Evolutionary conservation across 306 rosid genomes (phyloP).

Genomic region (Glycine tomentella): DNA sequence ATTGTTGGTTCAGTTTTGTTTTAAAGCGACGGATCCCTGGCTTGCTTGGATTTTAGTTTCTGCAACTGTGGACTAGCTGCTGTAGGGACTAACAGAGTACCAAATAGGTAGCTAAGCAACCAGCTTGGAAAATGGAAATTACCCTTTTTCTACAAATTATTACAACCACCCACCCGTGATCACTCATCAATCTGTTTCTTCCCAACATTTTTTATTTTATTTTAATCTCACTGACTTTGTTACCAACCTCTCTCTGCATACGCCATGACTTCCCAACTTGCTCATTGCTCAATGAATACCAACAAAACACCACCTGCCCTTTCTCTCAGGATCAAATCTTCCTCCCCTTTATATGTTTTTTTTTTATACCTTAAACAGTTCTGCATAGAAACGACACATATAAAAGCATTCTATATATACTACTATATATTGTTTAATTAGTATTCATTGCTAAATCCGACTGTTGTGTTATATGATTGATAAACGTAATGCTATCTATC

Average conservation of each 20-base stretch:
- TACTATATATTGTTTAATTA: background rate
- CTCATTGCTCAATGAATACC: constrained; percentile 15
- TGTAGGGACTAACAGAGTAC: constrained; percentile 37
- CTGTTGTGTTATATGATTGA: background rate
- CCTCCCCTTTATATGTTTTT: background rate
- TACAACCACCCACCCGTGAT: too few species aligned
- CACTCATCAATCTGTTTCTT: too few species aligned
- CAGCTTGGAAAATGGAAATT: too few species aligned
- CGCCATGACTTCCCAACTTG: background rate
- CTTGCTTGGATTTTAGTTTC: constrained; percentile 6
- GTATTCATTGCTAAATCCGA: background rate
- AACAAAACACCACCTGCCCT: constrained; percentile 12
- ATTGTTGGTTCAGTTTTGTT: background rate
- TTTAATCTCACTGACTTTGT: background rate
- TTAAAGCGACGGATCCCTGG: constrained; percentile 21
- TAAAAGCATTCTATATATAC: background rate
- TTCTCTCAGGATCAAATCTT: background rate
- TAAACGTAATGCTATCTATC: background rate
- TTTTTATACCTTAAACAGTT: background rate
- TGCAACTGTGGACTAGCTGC: constrained; percentile 11
- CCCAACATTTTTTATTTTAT: too few species aligned
- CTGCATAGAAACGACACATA: too few species aligned
- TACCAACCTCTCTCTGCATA: background rate
- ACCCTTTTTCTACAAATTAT: too few species aligned
- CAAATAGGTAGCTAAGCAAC: background rate